These are phyloP conservation scores for Pezicula carpinea DNA, from an alignment of 2,329 filamentous ascomycete genomes.

Conservation along the genomic window DNA sequence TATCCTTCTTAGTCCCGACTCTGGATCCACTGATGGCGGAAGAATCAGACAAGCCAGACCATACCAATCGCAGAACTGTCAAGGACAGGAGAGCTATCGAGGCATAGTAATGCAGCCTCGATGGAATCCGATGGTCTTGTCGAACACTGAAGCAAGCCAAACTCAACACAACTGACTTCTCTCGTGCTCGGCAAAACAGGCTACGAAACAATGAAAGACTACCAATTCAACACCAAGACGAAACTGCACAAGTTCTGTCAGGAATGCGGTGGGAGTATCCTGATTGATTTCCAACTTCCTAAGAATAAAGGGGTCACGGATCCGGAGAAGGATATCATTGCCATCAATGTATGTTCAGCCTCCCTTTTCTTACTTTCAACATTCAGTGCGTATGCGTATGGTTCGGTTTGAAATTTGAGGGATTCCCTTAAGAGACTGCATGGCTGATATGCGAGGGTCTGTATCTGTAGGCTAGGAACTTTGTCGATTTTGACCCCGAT, in stretches of 20 bases:
- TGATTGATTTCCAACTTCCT: conserved; percentile 12
- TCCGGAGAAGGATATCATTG: conserved; percentile 17
- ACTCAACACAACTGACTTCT: background rate
- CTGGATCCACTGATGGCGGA: too few relatives aligned
- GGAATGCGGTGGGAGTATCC: conserved; percentile 15
- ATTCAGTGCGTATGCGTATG: background rate
- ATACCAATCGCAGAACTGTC: too few relatives aligned
- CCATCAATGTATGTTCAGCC: conserved; percentile 17
- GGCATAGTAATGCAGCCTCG: too few relatives aligned
- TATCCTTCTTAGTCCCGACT: too few relatives aligned
- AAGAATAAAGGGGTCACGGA: conserved; percentile 7
- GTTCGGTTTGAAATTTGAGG: background rate
- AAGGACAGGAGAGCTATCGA: too few relatives aligned
- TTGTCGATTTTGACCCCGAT: conserved; percentile 17
- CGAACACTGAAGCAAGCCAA: background rate
- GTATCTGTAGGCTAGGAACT: conserved; percentile 14
- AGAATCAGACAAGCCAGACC: too few relatives aligned
- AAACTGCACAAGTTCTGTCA: conserved; percentile 19
- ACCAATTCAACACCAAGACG: conserved; percentile 11
- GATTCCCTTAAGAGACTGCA: background rate
- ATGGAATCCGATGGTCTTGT: background rate
- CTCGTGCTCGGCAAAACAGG: conserved; percentile 1
- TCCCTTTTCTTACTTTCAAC: background rate
- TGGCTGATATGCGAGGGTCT: too few relatives aligned
- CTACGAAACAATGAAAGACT: conserved; percentile 10